Conservation (phyloP, 1,139 yeast species). For the Saccharomyces hybrid region DNA sequence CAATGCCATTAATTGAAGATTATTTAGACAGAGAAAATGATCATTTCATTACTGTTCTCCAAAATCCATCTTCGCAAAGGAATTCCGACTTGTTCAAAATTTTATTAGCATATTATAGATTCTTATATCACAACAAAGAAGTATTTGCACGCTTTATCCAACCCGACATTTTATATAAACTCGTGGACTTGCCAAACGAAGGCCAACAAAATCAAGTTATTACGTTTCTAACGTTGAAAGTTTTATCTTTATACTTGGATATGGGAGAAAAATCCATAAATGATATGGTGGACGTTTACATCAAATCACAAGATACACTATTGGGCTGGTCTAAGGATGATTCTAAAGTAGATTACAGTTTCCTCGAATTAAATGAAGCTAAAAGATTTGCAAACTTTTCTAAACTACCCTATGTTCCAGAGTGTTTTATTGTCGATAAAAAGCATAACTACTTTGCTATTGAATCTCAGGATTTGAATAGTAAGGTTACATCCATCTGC, state of each 20-base stretch:
- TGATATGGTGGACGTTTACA: slow-evolving; percentile 40
- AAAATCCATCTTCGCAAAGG: slow-evolving; percentile 24
- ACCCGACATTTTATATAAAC: slow-evolving; percentile 45
- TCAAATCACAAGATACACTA: slow-evolving; percentile 20
- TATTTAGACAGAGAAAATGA: slow-evolving; percentile 37
- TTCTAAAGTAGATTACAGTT: slow-evolving; percentile 44
- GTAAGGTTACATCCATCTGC: slow-evolving; percentile 58
- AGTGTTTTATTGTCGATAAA: slow-evolving; percentile 5
- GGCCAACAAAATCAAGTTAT: slow-evolving; percentile 31
- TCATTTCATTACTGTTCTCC: slow-evolving; percentile 35
- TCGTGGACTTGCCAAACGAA: slow-evolving; percentile 26
- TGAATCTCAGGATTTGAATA: slow-evolving; percentile 32
- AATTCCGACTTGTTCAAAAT: slow-evolving; percentile 39
- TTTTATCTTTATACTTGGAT: slow-evolving; percentile 48
- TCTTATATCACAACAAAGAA: slow-evolving; percentile 45
- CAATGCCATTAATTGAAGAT: slow-evolving; percentile 45
- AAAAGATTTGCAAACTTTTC: slow-evolving; percentile 52
- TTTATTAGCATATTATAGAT: slow-evolving; percentile 58
- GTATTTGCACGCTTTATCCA: slow-evolving; percentile 48
- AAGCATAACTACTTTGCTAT: slow-evolving; percentile 12
- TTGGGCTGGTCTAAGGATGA: slow-evolving; percentile 43
- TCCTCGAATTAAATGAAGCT: slow-evolving; percentile 60
- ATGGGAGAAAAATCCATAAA: slow-evolving; percentile 51
- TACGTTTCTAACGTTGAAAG: slow-evolving; percentile 48
- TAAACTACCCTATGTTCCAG: slow-evolving; percentile 29